Evolutionary conservation across 1,284 basidiomycete species (phyloP), one percentile per base, ranked within the genome.

Genomic region (Cryptococcus jaspeensis): DNA sequence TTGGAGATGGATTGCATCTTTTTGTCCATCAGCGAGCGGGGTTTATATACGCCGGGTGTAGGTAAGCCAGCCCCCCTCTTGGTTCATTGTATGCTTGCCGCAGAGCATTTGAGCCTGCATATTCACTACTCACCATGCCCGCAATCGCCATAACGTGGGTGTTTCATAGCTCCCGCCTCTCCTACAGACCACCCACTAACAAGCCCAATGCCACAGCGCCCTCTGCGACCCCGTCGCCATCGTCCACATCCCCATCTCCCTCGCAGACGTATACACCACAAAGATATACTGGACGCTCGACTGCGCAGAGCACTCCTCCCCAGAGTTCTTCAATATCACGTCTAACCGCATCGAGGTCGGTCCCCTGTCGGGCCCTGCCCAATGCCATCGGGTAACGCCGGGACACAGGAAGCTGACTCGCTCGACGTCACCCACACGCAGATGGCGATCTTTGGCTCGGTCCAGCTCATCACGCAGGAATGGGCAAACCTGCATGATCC

Each of bases 271-370:
- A 5, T 62, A 64, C 45, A 48, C 66, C 7, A 69, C 67, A n/a
- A 59, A 64, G 48, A 54, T 75, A 35, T 74, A 71, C 58, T 74
- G 73, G 71, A 72, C 72, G 16, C 59, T 75, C 47, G 66, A 70
- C 47, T 48, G 60, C 7, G 71, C 70, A 5, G 22, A 39, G 15
- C 53, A 36, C 6, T 57, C 63, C 18, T 66, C 66, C 9, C 44
- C 53, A 11, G 72, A 72, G 54, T 75, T 75, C 56, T 74, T 73
- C 67, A 75, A 74, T 53, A 53, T 73, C 49, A 75, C 73, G 9
- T 66, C 62, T 1, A 75, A 75, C 55, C 52, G 61, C 2, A 62
- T 75, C 58, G 73, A 75, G 63, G 73, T 73, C 50, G 55, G 72
- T 59, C 18, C 5, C 2, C 2, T 22, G 11, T 41, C 22, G 22